Base-by-base conservation (phyloP, 2,329 filamentous ascomycete genomes). In the Sporothrix pallida region DNA sequence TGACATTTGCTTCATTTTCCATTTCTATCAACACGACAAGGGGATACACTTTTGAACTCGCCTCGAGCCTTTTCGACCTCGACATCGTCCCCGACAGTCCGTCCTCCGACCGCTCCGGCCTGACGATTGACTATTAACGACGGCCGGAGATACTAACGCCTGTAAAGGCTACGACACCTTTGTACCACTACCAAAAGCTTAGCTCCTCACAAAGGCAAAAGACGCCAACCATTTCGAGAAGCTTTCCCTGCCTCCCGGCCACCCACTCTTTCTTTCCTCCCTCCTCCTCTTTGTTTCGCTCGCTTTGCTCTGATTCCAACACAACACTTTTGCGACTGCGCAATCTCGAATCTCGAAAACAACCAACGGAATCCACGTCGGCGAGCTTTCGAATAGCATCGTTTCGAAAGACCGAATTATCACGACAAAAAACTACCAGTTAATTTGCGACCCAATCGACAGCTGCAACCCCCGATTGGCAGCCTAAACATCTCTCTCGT, bases 241-340 rank as follows among this genome's bases (percentile, higher is more conserved):
- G 46, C 65, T 50, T 52, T 42, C 67, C 17, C 48, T 69, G 67
- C 67, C 17, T 42, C 67, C 48, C 48, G 67, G 67, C 67, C 26
- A 54, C 67, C 48, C 46, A 20, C 67, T 52, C 67, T 54, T 69
- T 44, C 48, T 15, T 54, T 50, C 17, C 26, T 42, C 17, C 5
- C 9, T 42, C 46, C 15, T 52, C 23, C 6, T 4, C n/a, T 23
- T 23, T 23, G 52, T 9, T 23, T 54, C n/a, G 50, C 6, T 17
- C 50, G n/a, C 52, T 13, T 15, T 60, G 42, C 20, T 37, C 65
- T 23, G 46, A 31, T 68, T 68, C 65, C 65, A 68, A 68, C 44
- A 23, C 44, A 52, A 37, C 63, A 8, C 63, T 37, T 37, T 42
- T 58, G 42, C 62, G 62, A 37, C 62, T 46, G n/a, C 31, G 58